A percentile compares a stretch with the other conserved stretches of the same genome.
Conservation (phyloP, 495 filamentous ascomycete genomes). For the Podospora conica region DNA sequence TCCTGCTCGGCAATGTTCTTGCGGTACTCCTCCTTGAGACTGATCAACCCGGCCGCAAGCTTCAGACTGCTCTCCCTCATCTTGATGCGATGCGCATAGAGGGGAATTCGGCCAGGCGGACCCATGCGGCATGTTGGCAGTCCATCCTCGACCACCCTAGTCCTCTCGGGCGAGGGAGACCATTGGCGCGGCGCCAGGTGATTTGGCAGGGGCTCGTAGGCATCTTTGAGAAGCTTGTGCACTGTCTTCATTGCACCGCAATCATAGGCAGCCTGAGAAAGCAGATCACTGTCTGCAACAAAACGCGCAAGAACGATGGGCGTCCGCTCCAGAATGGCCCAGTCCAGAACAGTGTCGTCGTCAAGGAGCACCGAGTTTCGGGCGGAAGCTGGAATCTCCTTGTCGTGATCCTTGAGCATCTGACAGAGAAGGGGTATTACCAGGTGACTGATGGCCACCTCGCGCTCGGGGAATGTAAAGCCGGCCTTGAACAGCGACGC, state of each 20-base stretch:
- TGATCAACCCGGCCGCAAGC: conserved; percentile 69
- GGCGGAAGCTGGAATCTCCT: conserved; percentile 21
- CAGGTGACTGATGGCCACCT: conserved; percentile 56
- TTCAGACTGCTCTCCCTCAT: conserved; percentile 72
- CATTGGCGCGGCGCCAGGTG: conserved; percentile 36
- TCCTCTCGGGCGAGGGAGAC: conserved; percentile 31
- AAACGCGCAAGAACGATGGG: conserved; percentile 71
- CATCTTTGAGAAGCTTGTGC: conserved; percentile 68
- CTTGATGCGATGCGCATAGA: conserved; percentile 65
- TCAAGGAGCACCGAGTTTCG: conserved; percentile 28
- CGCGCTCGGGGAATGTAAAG: conserved; percentile 54
- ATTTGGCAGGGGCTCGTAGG: conserved; percentile 45
- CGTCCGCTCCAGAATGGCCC: conserved; percentile 60
- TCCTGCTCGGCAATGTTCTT: conserved; percentile 79
- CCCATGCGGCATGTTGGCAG: conserved; percentile 46
- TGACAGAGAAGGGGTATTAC: conserved; percentile 67
- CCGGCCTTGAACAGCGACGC: conserved; percentile 67
- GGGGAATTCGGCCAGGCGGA: conserved; percentile 53
- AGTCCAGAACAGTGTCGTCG: conserved; percentile 33
- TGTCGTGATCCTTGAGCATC: conserved; percentile 57
- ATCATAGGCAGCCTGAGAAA: conserved; percentile 80
- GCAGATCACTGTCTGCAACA: conserved; percentile 63
- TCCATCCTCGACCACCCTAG: conserved; percentile 14
- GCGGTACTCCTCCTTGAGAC: conserved; percentile 77
- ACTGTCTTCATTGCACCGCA: conserved; percentile 66